Percentiles rank a stretch among this genome's conserved stretches.
phyloP scores from a whole-genome alignment of 2,329 filamentous ascomycete species.

The Ceratocystis colombiana region DNA sequence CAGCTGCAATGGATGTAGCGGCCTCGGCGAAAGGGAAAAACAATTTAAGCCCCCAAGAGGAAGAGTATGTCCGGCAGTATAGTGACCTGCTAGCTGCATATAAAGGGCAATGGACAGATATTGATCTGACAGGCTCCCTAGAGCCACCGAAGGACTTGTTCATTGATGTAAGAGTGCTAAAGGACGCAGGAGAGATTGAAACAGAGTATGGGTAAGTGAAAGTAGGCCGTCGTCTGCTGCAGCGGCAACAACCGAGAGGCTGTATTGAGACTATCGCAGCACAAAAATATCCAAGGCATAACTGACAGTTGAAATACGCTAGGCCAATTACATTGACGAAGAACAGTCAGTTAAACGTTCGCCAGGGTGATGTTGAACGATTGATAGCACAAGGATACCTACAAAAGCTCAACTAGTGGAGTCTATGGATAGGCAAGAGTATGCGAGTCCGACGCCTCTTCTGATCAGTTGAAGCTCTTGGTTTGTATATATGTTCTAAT shows the following conservation, averaged over 20 bases:
- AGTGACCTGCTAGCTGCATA: constrained; percentile 87
- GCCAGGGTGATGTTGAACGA: constrained; percentile 89
- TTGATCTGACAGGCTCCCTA: constrained; percentile 86
- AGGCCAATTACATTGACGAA: constrained; percentile 93
- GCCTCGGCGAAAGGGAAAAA: constrained; percentile 35
- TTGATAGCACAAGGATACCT: constrained; percentile 91
- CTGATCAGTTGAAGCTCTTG: neutral
- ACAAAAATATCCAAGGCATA: neutral
- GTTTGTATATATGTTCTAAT: neutral
- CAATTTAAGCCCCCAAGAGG: constrained; percentile 87
- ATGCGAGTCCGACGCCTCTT: neutral
- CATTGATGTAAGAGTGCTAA: constrained; percentile 90
- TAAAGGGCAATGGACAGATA: constrained; percentile 97
- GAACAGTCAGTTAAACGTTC: constrained; percentile 96
- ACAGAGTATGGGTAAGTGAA: constrained; percentile 85
- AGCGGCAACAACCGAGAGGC: too few species aligned
- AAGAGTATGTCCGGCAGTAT: constrained; percentile 90
- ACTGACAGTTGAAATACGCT: constrained; percentile 25
- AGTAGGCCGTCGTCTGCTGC: neutral
- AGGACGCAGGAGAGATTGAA: constrained; percentile 96
- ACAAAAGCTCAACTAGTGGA: constrained; percentile 63
- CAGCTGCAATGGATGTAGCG: constrained; percentile 26
- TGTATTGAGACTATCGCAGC: neutral
- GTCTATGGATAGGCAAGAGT: neutral
- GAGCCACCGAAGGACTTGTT: constrained; percentile 93